A percentile compares a stretch with the other conserved stretches of the same genome.
These are phyloP conservation scores for Alternaria incomplexa DNA, from an alignment of 2,329 filamentous ascomycete genomes.

Conservation along the genomic window DNA sequence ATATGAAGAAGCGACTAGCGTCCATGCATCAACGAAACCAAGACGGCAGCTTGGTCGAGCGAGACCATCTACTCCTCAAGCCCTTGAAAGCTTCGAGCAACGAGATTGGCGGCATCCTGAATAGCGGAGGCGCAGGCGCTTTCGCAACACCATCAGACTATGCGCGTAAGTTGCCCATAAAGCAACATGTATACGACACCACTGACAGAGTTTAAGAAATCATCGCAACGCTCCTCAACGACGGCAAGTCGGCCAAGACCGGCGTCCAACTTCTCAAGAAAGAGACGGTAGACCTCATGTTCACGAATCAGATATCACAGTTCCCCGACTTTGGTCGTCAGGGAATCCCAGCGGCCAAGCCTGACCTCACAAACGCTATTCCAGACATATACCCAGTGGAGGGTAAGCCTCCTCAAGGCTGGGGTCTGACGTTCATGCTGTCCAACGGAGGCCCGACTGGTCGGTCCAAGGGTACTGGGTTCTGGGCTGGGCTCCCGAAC, in stretches of 20 bases:
- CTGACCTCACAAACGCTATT: constrained; percentile 57
- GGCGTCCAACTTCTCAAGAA: constrained; percentile 60
- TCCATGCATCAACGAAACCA: constrained; percentile 61
- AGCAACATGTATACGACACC: not conserved
- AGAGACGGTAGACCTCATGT: constrained; percentile 68
- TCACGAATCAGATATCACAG: constrained; percentile 64
- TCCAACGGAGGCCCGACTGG: constrained; percentile 40
- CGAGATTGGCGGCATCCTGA: constrained; percentile 55
- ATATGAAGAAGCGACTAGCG: constrained; percentile 63
- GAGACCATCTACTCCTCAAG: constrained; percentile 60
- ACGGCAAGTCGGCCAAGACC: constrained; percentile 65
- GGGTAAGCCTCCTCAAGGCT: constrained; percentile 63
- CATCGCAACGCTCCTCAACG: constrained; percentile 67
- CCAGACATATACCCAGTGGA: constrained; percentile 57
- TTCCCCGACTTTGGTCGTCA: constrained; percentile 60
- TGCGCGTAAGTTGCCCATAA: constrained; percentile 51
- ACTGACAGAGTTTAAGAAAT: constrained; percentile 56
- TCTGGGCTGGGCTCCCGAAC: constrained; percentile 67
- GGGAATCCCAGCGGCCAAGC: constrained; percentile 55
- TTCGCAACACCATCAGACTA: constrained; percentile 67
- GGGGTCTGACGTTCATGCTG: constrained; percentile 67
- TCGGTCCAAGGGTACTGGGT: constrained; percentile 50
- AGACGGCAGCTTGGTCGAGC: constrained; percentile 47
- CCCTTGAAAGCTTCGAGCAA: constrained; percentile 54
- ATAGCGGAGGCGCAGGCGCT: constrained; percentile 66